Percentiles rank a stretch among this genome's conserved stretches.
Conservation (phyloP, 2,329 filamentous ascomycete species). For the Dactylellina cionopaga region DNA sequence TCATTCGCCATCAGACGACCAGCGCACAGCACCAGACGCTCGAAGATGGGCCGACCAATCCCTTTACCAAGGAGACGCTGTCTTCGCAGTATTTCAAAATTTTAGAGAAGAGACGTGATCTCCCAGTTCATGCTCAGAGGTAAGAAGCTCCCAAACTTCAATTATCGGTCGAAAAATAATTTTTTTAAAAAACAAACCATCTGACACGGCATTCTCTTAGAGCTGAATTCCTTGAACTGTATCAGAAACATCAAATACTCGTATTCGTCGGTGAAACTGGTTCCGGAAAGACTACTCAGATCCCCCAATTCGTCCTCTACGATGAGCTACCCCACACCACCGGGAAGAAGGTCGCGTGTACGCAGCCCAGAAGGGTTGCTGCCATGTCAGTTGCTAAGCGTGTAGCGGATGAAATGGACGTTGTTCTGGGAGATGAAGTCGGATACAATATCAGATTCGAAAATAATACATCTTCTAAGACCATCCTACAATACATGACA, state of each 20-base stretch:
- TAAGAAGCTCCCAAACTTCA: slow-evolving; percentile 64
- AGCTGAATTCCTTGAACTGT: slow-evolving; percentile 91
- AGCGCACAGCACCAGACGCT: slow-evolving; percentile 75
- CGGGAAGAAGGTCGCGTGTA: slow-evolving; percentile 87
- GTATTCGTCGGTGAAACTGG: slow-evolving; percentile 99
- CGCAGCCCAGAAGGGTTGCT: slow-evolving; percentile 94
- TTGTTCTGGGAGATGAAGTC: slow-evolving; percentile 89
- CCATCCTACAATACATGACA: slow-evolving; percentile 99
- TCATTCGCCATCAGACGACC: slow-evolving; percentile 83
- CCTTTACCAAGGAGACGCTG: slow-evolving; percentile 81
- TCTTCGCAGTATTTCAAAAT: slow-evolving; percentile 90
- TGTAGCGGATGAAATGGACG: slow-evolving; percentile 96
- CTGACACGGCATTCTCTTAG: slow-evolving; percentile 65
- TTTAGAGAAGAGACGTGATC: slow-evolving; percentile 79
- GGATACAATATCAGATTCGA: slow-evolving; percentile 99
- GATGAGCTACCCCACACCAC: slow-evolving; percentile 90
- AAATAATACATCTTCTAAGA: slow-evolving; percentile 87
- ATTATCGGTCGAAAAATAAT: no score
- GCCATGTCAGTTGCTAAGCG: slow-evolving; percentile 98
- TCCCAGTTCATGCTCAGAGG: slow-evolving; percentile 92
- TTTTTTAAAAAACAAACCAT: no score
- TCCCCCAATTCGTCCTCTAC: slow-evolving; percentile 96
- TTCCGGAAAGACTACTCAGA: slow-evolving; percentile 99
- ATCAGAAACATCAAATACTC: slow-evolving; percentile 92
- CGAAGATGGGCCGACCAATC: slow-evolving; percentile 83